phyloP scores from a whole-genome alignment of 2,329 filamentous ascomycete species.

The Fusarium devonianum region DNA sequence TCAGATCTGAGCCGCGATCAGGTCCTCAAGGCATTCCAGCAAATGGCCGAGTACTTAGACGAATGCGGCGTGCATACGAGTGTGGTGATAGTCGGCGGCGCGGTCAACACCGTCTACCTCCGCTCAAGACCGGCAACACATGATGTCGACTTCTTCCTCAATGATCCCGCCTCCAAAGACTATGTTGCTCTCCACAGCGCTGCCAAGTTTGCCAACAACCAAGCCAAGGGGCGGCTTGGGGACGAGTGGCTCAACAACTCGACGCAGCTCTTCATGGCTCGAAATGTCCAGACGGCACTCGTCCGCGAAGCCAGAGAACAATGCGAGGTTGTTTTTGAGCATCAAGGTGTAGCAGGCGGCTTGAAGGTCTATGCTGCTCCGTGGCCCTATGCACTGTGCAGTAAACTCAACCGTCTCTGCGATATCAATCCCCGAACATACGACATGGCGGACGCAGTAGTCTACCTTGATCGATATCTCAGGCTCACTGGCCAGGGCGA shows the following conservation, averaged over 20 bases:
- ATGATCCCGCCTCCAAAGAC: conserved; percentile 20
- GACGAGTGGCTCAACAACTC: conserved; percentile 36
- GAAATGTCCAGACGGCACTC: conserved; percentile 18
- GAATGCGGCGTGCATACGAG: conserved; percentile 17
- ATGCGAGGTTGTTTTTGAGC: conserved; percentile 29
- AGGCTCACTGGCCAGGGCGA: background rate
- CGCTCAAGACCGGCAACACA: conserved; percentile 29
- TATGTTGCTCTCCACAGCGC: conserved; percentile 22
- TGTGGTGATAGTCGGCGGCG: conserved; percentile 31
- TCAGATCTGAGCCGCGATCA: conserved; percentile 21
- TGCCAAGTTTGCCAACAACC: conserved; percentile 29
- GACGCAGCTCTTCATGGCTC: conserved; percentile 31
- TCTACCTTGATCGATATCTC: conserved; percentile 29
- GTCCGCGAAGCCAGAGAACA: conserved; percentile 21
- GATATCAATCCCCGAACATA: conserved; percentile 25
- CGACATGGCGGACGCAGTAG: conserved; percentile 33
- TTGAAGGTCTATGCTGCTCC: conserved; percentile 32
- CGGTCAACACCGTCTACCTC: conserved; percentile 34
- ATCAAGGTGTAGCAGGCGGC: conserved; percentile 18
- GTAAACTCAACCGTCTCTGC: conserved; percentile 32
- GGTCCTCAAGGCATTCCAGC: conserved; percentile 25
- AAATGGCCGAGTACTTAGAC: conserved; percentile 34
- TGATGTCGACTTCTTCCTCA: conserved; percentile 34
- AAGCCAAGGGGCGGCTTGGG: conserved; percentile 25
- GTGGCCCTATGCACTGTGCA: conserved; percentile 33